Evolutionary conservation across 306 rosid genomes (phyloP), one percentile per base, ranked within the genome.

Genomic region (Gillenia trifoliata): DNA sequence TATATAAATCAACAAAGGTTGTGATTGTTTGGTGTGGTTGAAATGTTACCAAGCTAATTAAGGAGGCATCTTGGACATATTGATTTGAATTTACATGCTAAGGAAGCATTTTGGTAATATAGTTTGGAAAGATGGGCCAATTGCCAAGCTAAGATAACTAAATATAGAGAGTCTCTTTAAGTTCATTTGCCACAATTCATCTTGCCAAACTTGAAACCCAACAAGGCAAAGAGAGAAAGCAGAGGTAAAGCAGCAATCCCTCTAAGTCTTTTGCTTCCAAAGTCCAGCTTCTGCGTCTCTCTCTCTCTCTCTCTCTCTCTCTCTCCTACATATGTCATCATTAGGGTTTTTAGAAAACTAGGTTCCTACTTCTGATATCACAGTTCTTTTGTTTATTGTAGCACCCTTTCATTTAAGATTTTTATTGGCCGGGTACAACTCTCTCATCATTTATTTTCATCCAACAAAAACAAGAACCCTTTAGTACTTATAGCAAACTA

Each of bases 301-400:
- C 34, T 12, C 20, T 59, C 67, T 19, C 43, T 17, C 45, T 19
- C 26, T 33, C 16, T 29, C 38, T 29, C 38, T 6, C 22, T 2
- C 19, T 1, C 66, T 6, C 15, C 20, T 30, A 30, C 40, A 30
- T 33, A n/a, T 64, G 68, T 64, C 47, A n/a, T 19, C 66, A 64
- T 64, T 64, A 33, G 68, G 68, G 68, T 64, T 64, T 64, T 64
- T 33, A 64, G 68, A 64, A 64, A 20, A 64, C 68, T n/a, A 64
- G 45, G 45, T 20, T 64, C 68, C 25, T 11, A 64, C 45, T 64
- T 64, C 68, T 64, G 66, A 16, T n/a, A n/a, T 30, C 5, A 62
- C 40, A 62, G 23, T 59, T 59, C n/a, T 59, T 26, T 26, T 47
- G 64, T 59, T 59, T 26, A 26, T 59, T 25, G 64, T 6, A 28